Conservation (phyloP, 2,329 filamentous ascomycete genomes). For the Ceratocystiopsis brevicomis region DNA sequence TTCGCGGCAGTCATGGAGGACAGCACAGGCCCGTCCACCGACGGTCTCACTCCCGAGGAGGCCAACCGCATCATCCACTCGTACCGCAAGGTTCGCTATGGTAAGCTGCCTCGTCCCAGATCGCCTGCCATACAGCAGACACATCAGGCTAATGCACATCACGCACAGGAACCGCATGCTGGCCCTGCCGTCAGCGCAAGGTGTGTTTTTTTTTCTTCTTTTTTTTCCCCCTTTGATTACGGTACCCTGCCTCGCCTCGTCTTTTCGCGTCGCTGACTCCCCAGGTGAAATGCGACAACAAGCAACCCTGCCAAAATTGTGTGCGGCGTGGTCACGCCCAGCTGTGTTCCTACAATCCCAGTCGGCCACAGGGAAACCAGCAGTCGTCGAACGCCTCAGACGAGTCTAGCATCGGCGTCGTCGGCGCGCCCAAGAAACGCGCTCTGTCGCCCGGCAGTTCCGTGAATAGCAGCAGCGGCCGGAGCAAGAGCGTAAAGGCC, state of each 20-base stretch:
- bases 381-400: slow-evolving; percentile 15
- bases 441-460: slow-evolving; percentile 23
- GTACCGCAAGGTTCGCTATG: slow-evolving; percentile 49
- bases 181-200: slow-evolving; percentile 48
- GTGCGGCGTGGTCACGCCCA: slow-evolving; percentile 45
- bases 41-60: slow-evolving; percentile 44
- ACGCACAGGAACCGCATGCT: slow-evolving; percentile 38
- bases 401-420: background rate
- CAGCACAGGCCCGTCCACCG: slow-evolving; percentile 7
- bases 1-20: too few species aligned
- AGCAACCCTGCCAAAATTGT: slow-evolving; percentile 49
- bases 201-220: too few species aligned
- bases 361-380: slow-evolving; percentile 24
- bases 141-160: background rate
- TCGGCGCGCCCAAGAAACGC: slow-evolving; percentile 18
- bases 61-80: slow-evolving; percentile 50
- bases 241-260: too few species aligned
- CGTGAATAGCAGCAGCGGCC: slow-evolving; percentile 12
- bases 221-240: too few species aligned
- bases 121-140: too few species aligned
- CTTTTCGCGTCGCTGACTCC: too few species aligned
- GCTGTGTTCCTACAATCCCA: slow-evolving; percentile 49
- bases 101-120: slow-evolving; percentile 22
- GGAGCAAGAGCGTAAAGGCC: slow-evolving; percentile 7
- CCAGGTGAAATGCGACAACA: slow-evolving; percentile 46